A percentile compares a stretch with the other conserved stretches of the same genome.
Conservation (phyloP, 2,329 filamentous ascomycete genomes). For the Fusarium metavorans region DNA sequence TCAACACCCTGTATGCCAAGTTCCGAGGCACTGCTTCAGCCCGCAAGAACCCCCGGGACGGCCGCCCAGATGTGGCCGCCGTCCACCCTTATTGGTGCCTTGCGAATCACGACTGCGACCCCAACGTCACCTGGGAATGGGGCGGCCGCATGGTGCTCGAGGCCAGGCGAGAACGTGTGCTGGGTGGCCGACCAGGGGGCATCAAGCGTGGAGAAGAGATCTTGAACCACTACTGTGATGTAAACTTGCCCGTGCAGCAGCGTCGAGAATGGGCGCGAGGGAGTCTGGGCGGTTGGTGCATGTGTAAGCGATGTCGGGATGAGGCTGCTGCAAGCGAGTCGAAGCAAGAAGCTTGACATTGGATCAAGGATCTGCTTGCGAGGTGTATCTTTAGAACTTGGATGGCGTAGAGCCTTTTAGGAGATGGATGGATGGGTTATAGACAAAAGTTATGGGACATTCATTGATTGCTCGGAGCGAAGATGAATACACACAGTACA, state of each 20-base stretch:
- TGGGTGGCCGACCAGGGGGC: slow-evolving; percentile 65
- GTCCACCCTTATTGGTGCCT: slow-evolving; percentile 97
- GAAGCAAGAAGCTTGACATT: slow-evolving; percentile 16
- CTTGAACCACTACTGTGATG: slow-evolving; percentile 94
- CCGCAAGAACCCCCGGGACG: slow-evolving; percentile 79
- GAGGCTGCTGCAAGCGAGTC: slow-evolving; percentile 64
- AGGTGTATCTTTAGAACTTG: slow-evolving; percentile 9
- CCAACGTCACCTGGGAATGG: slow-evolving; percentile 96
- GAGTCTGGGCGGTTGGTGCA: slow-evolving; percentile 88
- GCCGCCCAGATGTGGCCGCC: slow-evolving; percentile 89
- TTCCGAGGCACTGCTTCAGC: slow-evolving; percentile 94
- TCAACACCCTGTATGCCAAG: slow-evolving; percentile 93
- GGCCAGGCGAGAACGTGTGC: slow-evolving; percentile 69
- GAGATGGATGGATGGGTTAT: slow-evolving; percentile 8
- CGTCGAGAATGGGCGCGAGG: slow-evolving; percentile 90
- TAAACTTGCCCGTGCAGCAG: slow-evolving; percentile 80
- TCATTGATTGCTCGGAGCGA: slow-evolving; percentile 5
- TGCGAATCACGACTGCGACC: slow-evolving; percentile 95
- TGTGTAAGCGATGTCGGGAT: slow-evolving; percentile 83
- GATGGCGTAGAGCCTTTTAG: slow-evolving; percentile 17
- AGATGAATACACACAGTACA: not conserved
- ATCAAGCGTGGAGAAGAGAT: slow-evolving; percentile 87
- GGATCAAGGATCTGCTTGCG: not conserved
- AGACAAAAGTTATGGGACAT: slow-evolving; percentile 25
- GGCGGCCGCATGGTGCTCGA: slow-evolving; percentile 80